Conservation (phyloP, 352 stramenopile species). For the Phytophthora ohioensis region DNA sequence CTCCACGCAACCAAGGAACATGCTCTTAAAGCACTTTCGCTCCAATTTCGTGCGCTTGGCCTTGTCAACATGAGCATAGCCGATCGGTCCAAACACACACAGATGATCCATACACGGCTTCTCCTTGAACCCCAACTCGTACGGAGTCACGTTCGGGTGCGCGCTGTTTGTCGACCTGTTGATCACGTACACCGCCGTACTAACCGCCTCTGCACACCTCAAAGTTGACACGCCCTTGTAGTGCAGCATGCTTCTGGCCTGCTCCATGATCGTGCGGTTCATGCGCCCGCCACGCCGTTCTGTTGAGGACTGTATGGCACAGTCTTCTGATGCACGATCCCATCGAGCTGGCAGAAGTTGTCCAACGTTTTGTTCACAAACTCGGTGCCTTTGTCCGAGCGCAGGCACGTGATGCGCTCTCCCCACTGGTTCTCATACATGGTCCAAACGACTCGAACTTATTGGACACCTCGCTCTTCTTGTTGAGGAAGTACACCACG, state of each 20-base stretch:
- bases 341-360: slow-evolving; percentile 3
- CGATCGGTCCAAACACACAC: too few species aligned
- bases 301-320: slow-evolving; percentile 42
- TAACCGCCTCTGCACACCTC: slow-evolving; percentile 42
- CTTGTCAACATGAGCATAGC: too few species aligned
- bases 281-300: slow-evolving; percentile 40
- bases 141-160: background rate
- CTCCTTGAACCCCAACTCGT: too few species aligned
- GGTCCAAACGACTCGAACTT: too few species aligned
- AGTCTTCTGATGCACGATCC: slow-evolving; percentile 39
- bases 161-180: slow-evolving; percentile 21
- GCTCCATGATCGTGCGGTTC: slow-evolving; percentile 27
- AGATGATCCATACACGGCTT: too few species aligned
- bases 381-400: slow-evolving; percentile 44
- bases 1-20: slow-evolving; percentile 31
- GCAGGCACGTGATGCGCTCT: slow-evolving; percentile 28
- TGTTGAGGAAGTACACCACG: too few species aligned
- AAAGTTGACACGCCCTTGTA: slow-evolving; percentile 3
- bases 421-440: slow-evolving; percentile 30
- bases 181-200: slow-evolving; percentile 36
- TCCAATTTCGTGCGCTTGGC: too few species aligned
- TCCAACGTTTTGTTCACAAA: slow-evolving; percentile 31
- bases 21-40: background rate
- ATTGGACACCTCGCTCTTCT: too few species aligned
- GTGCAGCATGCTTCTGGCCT: too few species aligned